phyloP scores from a whole-genome alignment of 2,329 filamentous ascomycete species.

The Neofusicoccum sp. region DNA sequence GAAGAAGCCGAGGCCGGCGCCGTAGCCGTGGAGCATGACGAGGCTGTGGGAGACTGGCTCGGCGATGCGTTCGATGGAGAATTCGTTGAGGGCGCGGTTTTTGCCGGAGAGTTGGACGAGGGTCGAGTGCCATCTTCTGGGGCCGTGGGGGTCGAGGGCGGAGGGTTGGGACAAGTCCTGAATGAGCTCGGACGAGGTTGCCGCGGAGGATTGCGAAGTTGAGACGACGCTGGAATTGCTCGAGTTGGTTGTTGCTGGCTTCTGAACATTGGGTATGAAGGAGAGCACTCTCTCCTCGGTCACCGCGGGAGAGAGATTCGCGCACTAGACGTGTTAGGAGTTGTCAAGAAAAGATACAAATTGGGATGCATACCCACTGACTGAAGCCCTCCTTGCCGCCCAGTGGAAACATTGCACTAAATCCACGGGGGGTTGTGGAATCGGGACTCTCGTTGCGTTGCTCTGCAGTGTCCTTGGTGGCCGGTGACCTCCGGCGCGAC shows the following conservation, averaged over 20 bases:
- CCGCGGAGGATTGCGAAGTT: slow-evolving; percentile 41
- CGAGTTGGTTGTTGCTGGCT: slow-evolving; percentile 68
- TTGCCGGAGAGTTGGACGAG: slow-evolving; percentile 85
- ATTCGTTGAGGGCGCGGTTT: slow-evolving; percentile 87
- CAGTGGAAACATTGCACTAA: slow-evolving; percentile 70
- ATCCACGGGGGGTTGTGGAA: slow-evolving; percentile 36
- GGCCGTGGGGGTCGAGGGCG: slow-evolving; percentile 75
- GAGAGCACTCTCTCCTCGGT: slow-evolving; percentile 89
- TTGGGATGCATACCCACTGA: slow-evolving; percentile 71
- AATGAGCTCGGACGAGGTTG: slow-evolving; percentile 40
- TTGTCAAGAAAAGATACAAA: no score
- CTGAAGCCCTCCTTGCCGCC: slow-evolving; percentile 88
- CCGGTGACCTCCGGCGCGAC: not conserved
- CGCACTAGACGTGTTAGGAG: slow-evolving; percentile 67
- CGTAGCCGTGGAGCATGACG: slow-evolving; percentile 96
- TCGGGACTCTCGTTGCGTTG: slow-evolving; percentile 46
- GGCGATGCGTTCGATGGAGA: slow-evolving; percentile 80
- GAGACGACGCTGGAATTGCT: slow-evolving; percentile 58
- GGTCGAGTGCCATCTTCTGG: slow-evolving; percentile 80
- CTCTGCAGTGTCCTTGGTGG: not conserved
- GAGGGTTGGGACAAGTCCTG: slow-evolving; percentile 41
- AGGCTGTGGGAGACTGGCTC: slow-evolving; percentile 82
- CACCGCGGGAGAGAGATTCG: slow-evolving; percentile 75
- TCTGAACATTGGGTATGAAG: slow-evolving; percentile 78
- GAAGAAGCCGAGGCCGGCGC: slow-evolving; percentile 94